Base-by-base conservation (phyloP, 2,329 filamentous ascomycete genomes). In the Fusarium pseudograminearum region DNA sequence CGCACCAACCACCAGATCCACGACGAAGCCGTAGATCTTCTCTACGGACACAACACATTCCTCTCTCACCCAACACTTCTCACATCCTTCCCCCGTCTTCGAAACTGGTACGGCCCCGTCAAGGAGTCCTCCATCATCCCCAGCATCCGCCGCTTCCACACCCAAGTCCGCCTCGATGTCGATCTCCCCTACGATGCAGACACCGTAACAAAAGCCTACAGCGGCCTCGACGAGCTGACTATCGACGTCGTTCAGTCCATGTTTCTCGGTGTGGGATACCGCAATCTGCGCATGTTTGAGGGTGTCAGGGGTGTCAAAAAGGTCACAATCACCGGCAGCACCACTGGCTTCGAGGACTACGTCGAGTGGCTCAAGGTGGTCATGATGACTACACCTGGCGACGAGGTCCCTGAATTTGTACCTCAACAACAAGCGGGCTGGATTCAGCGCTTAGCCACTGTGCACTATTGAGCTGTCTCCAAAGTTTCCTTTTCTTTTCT, bases 1-100 rank as follows among this genome's bases (percentile, higher is more conserved):
- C 77, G 74, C 67, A 70, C 77, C 56, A 81, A 76, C 77, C 78
- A 73, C 61, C 82, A 82, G 58, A 79, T 80, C 56, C 75, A 84
- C 77, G 62, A 60, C 61, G 83, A 85, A 63, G 79, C 80, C 41
- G 73, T 75, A 1, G 76, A 79, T 7, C 59, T 84, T 22, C 80
- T 85, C 42, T 85, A 85, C 75, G 62, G 71, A 24, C 63, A 63
- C 62, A 85, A 85, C 77, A 80, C 77, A 41, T 85, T 84, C 74
- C 67, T 80, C 58, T 80, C 81, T 14, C 81, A 84, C 73, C 76
- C 77, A 2, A 74, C 75, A 6, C 74, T 82, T 20, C 80, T 85
- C 11, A 77, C 81, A 8, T 67, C 75, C 5, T 80, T 81, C 61
- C 83, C 83, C 10, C 78, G 79, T n/a, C 79, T 83, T 40, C 76